These are phyloP conservation scores for Botrytis pseudocinerea DNA, from an alignment of 2,329 filamentous ascomycete species.

Conservation along the genomic window DNA sequence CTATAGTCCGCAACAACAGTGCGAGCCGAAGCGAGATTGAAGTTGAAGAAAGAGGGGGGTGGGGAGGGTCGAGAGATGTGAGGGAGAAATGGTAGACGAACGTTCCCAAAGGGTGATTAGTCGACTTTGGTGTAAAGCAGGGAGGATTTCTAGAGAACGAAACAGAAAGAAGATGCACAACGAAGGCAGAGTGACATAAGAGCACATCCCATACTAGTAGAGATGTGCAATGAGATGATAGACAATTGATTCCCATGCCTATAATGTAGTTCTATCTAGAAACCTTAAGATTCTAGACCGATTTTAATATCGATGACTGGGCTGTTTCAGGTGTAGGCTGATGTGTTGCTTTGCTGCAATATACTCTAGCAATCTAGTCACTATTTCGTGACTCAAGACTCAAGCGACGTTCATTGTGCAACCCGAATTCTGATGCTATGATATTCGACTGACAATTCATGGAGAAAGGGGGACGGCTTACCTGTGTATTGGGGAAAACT, in stretches of 20 bases:
- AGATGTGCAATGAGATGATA: neutral
- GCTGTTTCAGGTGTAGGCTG: neutral
- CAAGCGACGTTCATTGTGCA: neutral
- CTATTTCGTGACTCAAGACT: neutral
- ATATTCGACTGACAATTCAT: neutral
- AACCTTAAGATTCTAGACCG: neutral
- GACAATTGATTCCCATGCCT: neutral
- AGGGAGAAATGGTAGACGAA: neutral
- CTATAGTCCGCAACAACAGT: too few species aligned
- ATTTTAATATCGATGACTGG: neutral
- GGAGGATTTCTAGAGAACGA: neutral
- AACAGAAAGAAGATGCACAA: neutral
- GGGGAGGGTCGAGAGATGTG: too few species aligned
- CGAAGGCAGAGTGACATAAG: too few species aligned
- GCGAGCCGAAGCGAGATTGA: neutral
- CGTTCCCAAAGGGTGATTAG: neutral
- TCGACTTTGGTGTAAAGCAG: neutral
- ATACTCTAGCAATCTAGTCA: neutral
- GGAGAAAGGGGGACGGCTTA: neutral
- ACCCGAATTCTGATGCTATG: neutral
- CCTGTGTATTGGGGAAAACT: neutral
- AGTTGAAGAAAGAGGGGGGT: neutral
- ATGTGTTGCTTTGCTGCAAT: neutral
- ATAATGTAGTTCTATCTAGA: neutral
- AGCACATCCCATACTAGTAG: too few species aligned